These are phyloP conservation scores for Artemisia tridentata DNA, from an alignment of 129 eudicot species.

Conservation along the genomic window DNA sequence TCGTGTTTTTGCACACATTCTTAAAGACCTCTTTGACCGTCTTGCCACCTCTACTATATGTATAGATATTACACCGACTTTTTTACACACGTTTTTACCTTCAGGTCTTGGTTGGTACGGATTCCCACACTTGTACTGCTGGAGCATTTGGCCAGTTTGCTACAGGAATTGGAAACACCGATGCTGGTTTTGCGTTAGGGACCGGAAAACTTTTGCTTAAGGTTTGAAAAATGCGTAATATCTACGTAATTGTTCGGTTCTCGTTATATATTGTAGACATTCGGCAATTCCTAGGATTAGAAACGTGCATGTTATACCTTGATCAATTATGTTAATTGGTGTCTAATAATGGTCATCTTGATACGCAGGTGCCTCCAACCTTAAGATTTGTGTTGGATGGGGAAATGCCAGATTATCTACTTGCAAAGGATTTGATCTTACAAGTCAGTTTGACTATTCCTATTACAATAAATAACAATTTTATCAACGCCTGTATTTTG, in stretches of 20 bases:
- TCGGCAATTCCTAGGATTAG: no score
- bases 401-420: slow-evolving; percentile 90
- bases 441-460: slow-evolving; percentile 63
- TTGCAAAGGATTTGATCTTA: slow-evolving; percentile 90
- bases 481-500: not conserved
- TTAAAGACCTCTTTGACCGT: not conserved
- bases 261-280: no score
- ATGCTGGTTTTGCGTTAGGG: slow-evolving; percentile 93
- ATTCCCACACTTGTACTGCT: slow-evolving; percentile 97
- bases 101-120: slow-evolving; percentile 94
- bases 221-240: slow-evolving; percentile 47
- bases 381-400: slow-evolving; percentile 96
- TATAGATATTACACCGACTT: not conserved
- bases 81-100: not conserved
- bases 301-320: no score
- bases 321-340: no score
- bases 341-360: not conserved
- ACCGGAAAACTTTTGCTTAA: slow-evolving; percentile 93
- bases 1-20: not conserved
- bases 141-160: slow-evolving; percentile 99
- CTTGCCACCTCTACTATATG: not conserved
- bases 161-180: slow-evolving; percentile 91
- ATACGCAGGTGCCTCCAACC: slow-evolving; percentile 87
- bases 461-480: not conserved
- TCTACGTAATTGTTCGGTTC: not conserved